Base-by-base conservation (phyloP, 371 early-diverging fungal species). In the Rhizopus arrhizus region DNA sequence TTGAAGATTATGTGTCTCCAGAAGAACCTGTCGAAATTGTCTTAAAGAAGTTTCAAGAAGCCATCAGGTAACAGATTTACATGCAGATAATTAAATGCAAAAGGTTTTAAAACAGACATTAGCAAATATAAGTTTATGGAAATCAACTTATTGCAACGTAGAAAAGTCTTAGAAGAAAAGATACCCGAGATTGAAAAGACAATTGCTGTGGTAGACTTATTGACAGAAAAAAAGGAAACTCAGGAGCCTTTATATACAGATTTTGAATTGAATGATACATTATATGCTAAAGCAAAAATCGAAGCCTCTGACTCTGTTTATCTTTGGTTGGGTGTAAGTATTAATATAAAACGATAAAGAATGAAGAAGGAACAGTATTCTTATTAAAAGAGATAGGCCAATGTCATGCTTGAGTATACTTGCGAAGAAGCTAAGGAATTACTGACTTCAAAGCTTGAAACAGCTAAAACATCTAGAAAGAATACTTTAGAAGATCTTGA, bases 91-190 rank as follows among this genome's bases (percentile, higher is more conserved):
- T 33, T n/a, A 16, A 11, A 52, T 28, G n/a, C n/a, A 13, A 36
- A 13, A 6, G 28, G 12, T 22, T 38, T 16, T n/a, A 28, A 5
- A 36, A 13, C 36, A 49, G 2, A 34, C 48, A 51, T 35, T 66
- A 97, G 97, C 59, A 98, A 98, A 73, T 98, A 96, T 86, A 90
- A 90, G 72, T 95, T 92, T 74, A 98, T 98, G 98, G 96, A 98
- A 74, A 74, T 83, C 66, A 93, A 91, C 67, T 82, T 91, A 70
- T 72, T 91, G 33, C 91, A 91, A 64, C 90, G 93, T 63, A 88
- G 91, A 68, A 81, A 84, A 53, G 84, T 87, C 38, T 81, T 98
- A 28, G 92, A 94, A 64, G 81, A 85, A 49, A 98, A 96, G 83
- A 89, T 96, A 28, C 98, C 97, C n/a, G 97, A 98, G 71, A 93